Conservation (phyloP, 2,329 filamentous ascomycete genomes). For the Diaporthe sp. region DNA sequence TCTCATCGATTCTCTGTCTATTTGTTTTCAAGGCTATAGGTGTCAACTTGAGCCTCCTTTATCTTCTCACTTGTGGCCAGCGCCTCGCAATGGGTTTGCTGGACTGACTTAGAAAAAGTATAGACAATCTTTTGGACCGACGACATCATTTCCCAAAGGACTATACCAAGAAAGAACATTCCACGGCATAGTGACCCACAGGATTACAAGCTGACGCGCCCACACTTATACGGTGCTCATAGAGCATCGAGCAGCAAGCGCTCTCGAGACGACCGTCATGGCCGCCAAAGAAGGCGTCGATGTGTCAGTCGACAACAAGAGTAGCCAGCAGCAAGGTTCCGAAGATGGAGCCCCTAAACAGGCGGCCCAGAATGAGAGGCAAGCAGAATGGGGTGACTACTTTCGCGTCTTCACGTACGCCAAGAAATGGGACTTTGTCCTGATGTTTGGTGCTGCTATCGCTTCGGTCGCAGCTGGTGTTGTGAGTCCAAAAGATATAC, state of each 20-base stretch:
- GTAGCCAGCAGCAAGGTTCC: neutral
- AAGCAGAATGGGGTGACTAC: conserved; percentile 37
- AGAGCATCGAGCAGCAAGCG: neutral
- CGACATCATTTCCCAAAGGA: neutral
- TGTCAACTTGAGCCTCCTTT: neutral
- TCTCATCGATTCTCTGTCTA: neutral
- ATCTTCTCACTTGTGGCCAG: neutral
- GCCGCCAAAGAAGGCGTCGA: conserved; percentile 6
- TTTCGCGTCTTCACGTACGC: conserved; percentile 63
- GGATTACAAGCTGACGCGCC: neutral
- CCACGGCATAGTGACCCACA: neutral
- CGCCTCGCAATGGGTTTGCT: neutral
- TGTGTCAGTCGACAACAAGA: neutral
- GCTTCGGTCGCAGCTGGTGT: conserved; percentile 66
- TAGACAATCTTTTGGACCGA: neutral
- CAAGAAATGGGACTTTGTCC: conserved; percentile 62
- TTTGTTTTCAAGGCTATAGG: neutral
- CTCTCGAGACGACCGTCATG: neutral
- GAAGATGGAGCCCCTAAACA: neutral
- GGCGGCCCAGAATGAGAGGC: conserved; percentile 21
- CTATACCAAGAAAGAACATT: neutral
- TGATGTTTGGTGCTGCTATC: conserved; percentile 59
- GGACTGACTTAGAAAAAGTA: neutral
- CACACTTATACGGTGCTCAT: neutral
- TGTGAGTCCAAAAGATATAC: conserved; percentile 22